These are phyloP conservation scores for Torrubiellomyces zombiae DNA, from an alignment of 2,329 filamentous ascomycete species.

Conservation along the genomic window DNA sequence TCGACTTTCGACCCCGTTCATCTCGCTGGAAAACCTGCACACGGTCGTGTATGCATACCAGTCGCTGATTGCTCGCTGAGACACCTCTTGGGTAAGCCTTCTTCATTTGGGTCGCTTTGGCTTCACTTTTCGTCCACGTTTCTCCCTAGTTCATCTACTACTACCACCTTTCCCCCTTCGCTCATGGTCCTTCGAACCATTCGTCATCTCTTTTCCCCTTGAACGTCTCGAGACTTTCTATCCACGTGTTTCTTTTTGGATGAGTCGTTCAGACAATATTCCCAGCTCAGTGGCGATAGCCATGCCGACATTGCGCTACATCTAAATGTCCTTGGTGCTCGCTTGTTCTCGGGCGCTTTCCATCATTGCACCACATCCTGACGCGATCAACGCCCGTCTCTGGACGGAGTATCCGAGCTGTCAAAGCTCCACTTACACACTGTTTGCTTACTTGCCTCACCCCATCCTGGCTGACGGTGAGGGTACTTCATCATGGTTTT, in stretches of 20 bases:
- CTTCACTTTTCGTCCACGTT: conserved; percentile 1
- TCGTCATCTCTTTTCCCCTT: conserved; percentile 1
- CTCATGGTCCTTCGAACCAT: conserved; percentile 1
- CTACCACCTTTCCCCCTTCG: conserved; percentile 1
- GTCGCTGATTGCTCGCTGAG: conserved; percentile 16
- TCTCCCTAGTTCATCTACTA: conserved; percentile 2
- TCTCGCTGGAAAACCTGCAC: conserved; percentile 9
- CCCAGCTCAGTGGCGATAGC: neutral
- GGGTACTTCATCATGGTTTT: conserved; percentile 9
- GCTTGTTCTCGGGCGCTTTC: too few relatives aligned
- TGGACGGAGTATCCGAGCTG: too few relatives aligned
- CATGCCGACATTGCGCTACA: too few relatives aligned
- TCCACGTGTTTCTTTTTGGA: neutral
- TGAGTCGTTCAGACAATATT: too few relatives aligned
- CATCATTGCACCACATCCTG: too few relatives aligned
- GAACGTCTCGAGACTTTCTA: conserved; percentile 2
- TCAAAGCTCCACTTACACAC: too few relatives aligned
- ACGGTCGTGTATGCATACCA: conserved; percentile 22
- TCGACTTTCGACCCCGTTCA: conserved; percentile 2
- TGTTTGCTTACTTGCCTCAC: too few relatives aligned
- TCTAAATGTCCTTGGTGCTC: too few relatives aligned
- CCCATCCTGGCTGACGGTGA: too few relatives aligned
- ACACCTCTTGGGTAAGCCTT: conserved; percentile 15
- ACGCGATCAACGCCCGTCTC: too few relatives aligned
- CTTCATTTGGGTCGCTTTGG: conserved; percentile 6